Base-by-base conservation (phyloP, 202 grass and related monocot species). In the Schoenoplectus tabernaemontani region DNA sequence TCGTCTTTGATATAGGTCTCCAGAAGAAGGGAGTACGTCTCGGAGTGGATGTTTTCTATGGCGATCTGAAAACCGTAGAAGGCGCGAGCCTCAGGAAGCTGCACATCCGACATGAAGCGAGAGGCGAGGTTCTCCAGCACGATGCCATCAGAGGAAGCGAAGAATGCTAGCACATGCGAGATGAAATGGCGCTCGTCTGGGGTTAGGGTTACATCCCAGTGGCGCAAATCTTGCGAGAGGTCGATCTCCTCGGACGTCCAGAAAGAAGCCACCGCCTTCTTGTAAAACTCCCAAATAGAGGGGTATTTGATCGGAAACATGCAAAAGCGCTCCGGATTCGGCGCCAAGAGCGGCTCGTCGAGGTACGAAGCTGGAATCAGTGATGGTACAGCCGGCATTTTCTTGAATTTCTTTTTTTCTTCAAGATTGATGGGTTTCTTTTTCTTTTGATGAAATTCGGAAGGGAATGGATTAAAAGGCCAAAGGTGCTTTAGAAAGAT, bases 11-110 rank as follows among this genome's bases (percentile, higher is more conserved):
- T 81, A 70, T 97, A 97, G 3, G 93, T 97, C 62, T 97, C 91
- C 10, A 97, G 73, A 46, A 93, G 85, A 9, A 93, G 90, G 10
- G 91, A 91, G 71, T 97, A 97, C 68, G 93, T 97, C 87, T 97
- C 93, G 0, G 93, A 97, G 81, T 97, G 93, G 83, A 93, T 97
- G 81, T 97, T 93, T 82, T 97, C 91, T 46, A 93, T 97, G 83
- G 91, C 89, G 64, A 93, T 93, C 82, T 92, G 89, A 78, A 97
- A 93, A 3, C 89, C 91, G 75, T 91, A 97, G 65, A 97, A 97
- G 42, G 91, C 89, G 3, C 87, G 85, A 6, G 89, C 91, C 87
- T 97, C 91, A 9, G 91, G 89, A 9, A 93, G 87, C 76, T 91
- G 91, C 9, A 97, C 89, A 64, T 97, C 93, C 9, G 87, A 83